A percentile compares a stretch with the other conserved stretches of the same genome.
Evolutionary conservation across 768 basidiomycete species (phyloP).

Genomic region (Dioszegia hungarica): DNA sequence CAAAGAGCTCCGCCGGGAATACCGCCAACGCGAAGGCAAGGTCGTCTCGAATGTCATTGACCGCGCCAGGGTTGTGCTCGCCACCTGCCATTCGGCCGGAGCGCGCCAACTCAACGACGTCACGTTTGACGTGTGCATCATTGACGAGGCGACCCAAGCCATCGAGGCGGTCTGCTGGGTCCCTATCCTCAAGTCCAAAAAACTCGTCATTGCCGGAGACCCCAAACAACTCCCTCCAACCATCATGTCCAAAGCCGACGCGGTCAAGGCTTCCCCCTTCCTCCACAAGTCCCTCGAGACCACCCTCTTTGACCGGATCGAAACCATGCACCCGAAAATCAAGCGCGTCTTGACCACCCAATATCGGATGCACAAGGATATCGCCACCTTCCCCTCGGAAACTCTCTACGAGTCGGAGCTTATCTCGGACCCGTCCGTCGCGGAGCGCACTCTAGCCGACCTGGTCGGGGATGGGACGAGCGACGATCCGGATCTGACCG

Average conservation of each 20-base stretch:
- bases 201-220: slow-evolving; percentile 85
- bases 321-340: slow-evolving; percentile 72
- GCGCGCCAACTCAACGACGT: slow-evolving; percentile 70
- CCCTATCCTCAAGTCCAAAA: slow-evolving; percentile 85
- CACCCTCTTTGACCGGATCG: slow-evolving; percentile 87
- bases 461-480: slow-evolving; percentile 59
- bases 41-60: slow-evolving; percentile 75
- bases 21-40: slow-evolving; percentile 78
- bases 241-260: slow-evolving; percentile 63
- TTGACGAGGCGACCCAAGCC: slow-evolving; percentile 97
- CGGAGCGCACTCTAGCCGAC: slow-evolving; percentile 66
- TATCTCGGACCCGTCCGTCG: slow-evolving; percentile 66
- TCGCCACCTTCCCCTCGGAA: slow-evolving; percentile 78
- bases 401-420: slow-evolving; percentile 72
- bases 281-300: slow-evolving; percentile 73
- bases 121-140: slow-evolving; percentile 85
- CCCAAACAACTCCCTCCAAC: slow-evolving; percentile 92
- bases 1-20: slow-evolving; percentile 76
- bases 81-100: slow-evolving; percentile 92
- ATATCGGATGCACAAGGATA: slow-evolving; percentile 81
- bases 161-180: slow-evolving; percentile 96
- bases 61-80: slow-evolving; percentile 80
- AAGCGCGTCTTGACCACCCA: slow-evolving; percentile 85
- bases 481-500: slow-evolving; percentile 62
- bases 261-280: slow-evolving; percentile 25